Percentiles rank a stretch among this genome's conserved stretches.
Conservation (phyloP, 225 moss, liverwort and hornwort genomes). For the Climacium dendroides region DNA sequence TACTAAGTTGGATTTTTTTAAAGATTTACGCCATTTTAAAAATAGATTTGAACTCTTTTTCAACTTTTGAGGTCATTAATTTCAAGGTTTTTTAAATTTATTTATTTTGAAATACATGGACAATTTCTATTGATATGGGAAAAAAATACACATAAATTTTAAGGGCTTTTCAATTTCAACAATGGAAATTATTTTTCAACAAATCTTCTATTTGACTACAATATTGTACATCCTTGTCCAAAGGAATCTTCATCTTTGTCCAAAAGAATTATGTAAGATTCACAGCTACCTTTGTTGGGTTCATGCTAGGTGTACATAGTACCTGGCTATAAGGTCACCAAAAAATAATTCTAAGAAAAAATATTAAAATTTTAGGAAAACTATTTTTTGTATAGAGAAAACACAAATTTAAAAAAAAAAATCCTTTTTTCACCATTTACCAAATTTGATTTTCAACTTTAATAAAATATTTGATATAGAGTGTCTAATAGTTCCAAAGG, state of each 20-base stretch:
- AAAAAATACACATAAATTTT: not conserved
- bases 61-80: not conserved
- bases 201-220: rapidly evolving
- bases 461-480: too few relatives aligned
- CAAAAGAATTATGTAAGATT: too few relatives aligned
- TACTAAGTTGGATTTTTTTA: not conserved
- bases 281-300: too few relatives aligned
- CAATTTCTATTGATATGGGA: too few relatives aligned
- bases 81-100: too few relatives aligned
- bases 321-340: rapidly evolving
- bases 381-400: not conserved
- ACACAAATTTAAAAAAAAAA: not conserved
- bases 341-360: not conserved
- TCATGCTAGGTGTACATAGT: rapidly evolving
- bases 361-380: not conserved
- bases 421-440: not conserved
- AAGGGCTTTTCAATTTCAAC: not conserved
- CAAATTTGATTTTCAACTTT: not conserved
- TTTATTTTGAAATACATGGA: too few relatives aligned
- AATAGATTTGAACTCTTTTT: not conserved
- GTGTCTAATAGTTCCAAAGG: too few relatives aligned
- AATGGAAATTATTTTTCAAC: not conserved
- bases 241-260: not conserved
- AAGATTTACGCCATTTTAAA: not conserved
- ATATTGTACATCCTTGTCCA: not conserved